A percentile compares a stretch with the other conserved stretches of the same genome.
These are phyloP conservation scores for Chamaecrista fasciculata DNA, from an alignment of 306 rosid genomes.

Conservation along the genomic window DNA sequence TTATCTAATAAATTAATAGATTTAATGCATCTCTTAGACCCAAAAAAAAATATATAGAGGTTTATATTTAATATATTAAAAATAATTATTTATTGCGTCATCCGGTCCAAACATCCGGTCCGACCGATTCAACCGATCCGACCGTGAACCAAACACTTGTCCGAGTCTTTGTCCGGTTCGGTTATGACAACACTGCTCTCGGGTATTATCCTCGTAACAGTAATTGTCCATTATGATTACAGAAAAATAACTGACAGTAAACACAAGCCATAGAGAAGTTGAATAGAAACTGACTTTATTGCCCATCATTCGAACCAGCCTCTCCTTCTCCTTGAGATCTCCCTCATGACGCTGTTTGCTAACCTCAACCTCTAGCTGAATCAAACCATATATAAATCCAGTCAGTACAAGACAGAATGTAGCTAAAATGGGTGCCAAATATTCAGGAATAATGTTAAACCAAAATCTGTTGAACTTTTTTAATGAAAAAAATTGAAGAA, in stretches of 20 bases:
- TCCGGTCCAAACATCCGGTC: no score
- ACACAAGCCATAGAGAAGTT: neutral
- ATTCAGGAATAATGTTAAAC: neutral
- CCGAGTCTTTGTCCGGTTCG: no score
- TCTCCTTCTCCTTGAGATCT: slow-evolving; percentile 81
- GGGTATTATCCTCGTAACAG: no score
- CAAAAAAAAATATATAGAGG: no score
- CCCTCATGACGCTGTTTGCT: slow-evolving; percentile 88
- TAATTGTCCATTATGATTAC: neutral
- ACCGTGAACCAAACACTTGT: no score
- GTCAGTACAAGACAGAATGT: slow-evolving; percentile 4
- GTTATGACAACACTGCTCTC: no score
- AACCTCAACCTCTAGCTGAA: slow-evolving; percentile 79
- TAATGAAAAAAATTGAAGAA: neutral
- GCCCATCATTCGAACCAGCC: slow-evolving; percentile 63
- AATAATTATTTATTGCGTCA: no score
- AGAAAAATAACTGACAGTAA: neutral
- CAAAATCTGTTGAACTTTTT: no score
- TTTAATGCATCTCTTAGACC: no score
- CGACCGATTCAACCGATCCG: no score
- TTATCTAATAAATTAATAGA: no score
- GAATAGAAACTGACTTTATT: slow-evolving; percentile 51
- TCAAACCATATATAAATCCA: slow-evolving; percentile 14
- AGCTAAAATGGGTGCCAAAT: neutral
- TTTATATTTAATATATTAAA: no score